Evolutionary conservation across 1,139 yeast species (phyloP).

Genomic region (Scheffersomyces parashehatae): DNA sequence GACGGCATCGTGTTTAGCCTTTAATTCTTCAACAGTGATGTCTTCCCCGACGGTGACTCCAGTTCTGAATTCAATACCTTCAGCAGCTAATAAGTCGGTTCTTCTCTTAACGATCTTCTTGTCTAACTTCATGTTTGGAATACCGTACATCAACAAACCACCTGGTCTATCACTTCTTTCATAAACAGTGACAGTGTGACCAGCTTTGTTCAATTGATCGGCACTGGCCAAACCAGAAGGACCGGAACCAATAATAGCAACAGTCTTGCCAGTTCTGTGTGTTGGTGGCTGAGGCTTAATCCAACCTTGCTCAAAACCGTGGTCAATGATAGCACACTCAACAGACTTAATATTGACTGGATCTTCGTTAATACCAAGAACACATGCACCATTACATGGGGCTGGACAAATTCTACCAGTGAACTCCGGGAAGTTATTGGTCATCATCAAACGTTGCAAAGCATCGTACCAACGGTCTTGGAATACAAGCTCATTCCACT

Average conservation of each 20-base stretch:
- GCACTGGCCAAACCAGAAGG: slow-evolving; percentile 97
- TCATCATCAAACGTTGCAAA: slow-evolving; percentile 86
- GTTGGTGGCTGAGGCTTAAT: slow-evolving; percentile 81
- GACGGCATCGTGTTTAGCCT: slow-evolving; percentile 72
- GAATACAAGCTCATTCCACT: slow-evolving; percentile 96
- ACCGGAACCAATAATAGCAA: slow-evolving; percentile 94
- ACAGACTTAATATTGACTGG: slow-evolving; percentile 97
- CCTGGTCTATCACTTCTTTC: slow-evolving; percentile 96
- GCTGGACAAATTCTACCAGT: slow-evolving; percentile 99
- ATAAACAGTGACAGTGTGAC: slow-evolving; percentile 86
- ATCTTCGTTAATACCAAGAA: slow-evolving; percentile 87
- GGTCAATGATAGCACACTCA: slow-evolving; percentile 94
- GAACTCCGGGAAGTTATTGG: slow-evolving; percentile 98
- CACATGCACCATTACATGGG: slow-evolving; percentile 99
- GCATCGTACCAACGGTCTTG: slow-evolving; percentile 96
- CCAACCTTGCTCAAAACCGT: slow-evolving; percentile 97
- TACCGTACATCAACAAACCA: slow-evolving; percentile 97
- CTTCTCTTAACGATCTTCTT: slow-evolving; percentile 91
- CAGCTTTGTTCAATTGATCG: slow-evolving; percentile 95
- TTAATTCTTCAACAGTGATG: slow-evolving; percentile 67
- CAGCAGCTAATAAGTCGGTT: slow-evolving; percentile 85
- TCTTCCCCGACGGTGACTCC: slow-evolving; percentile 85
- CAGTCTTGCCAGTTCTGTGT: slow-evolving; percentile 76
- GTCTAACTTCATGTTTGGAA: slow-evolving; percentile 98
- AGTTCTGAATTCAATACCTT: slow-evolving; percentile 80